These are phyloP conservation scores for Monosporozyma servazzii DNA, from an alignment of 805 yeast species.

Conservation along the genomic window DNA sequence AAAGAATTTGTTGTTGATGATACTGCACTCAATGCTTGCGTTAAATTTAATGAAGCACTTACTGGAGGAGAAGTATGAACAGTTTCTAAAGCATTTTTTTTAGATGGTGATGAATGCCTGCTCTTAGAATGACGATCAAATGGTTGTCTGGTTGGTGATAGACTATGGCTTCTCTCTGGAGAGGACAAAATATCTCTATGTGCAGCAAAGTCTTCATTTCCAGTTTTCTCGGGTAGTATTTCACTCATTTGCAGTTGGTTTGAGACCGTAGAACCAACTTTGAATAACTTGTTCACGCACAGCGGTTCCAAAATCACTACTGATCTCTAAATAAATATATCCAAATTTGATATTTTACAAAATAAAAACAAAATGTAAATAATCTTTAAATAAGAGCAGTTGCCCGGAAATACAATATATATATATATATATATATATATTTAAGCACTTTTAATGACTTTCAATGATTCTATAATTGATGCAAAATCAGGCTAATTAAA, in stretches of 20 bases:
- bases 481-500: no score
- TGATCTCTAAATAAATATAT: background rate
- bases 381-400: background rate
- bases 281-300: background rate
- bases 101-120: background rate
- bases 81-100: slow-evolving; percentile 1
- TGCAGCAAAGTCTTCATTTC: slow-evolving; percentile 13
- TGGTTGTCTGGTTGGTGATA: background rate
- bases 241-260: background rate
- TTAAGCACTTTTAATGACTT: background rate
- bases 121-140: background rate
- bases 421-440: background rate
- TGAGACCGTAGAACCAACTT: background rate
- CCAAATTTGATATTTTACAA: background rate
- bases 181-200: slow-evolving; percentile 20
- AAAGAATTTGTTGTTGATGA: background rate
- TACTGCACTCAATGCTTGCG: background rate
- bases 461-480: no score
- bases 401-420: background rate
- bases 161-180: slow-evolving; percentile 9
- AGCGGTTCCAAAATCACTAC: background rate
- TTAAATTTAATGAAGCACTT: slow-evolving; percentile 4
- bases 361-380: background rate
- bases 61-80: background rate
- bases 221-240: background rate